Evolutionary conservation across 2,329 filamentous ascomycete species (phyloP).

Genomic region (Claviceps sp.): DNA sequence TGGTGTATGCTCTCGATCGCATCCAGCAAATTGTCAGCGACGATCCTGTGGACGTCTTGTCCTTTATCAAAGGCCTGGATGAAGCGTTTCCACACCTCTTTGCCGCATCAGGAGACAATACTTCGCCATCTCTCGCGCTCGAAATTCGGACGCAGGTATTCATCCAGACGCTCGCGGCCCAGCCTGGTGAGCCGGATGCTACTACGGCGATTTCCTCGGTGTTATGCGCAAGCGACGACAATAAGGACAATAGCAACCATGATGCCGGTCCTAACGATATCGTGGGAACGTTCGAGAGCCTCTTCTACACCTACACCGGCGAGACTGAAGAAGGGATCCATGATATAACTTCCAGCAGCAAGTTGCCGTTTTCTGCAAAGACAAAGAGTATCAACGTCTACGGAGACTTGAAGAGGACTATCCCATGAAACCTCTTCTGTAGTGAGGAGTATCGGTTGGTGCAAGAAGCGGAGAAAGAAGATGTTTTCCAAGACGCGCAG

Average conservation of each 20-base stretch:
- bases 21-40: slow-evolving; percentile 9
- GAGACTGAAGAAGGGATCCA: background rate
- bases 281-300: slow-evolving; percentile 13
- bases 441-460: slow-evolving; percentile 7
- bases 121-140: slow-evolving; percentile 15
- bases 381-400: slow-evolving; percentile 6
- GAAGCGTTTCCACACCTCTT: slow-evolving; percentile 18
- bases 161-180: slow-evolving; percentile 15
- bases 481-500: background rate
- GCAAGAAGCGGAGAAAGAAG: background rate
- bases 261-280: slow-evolving; percentile 5
- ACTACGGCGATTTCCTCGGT: slow-evolving; percentile 13
- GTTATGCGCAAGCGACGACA: slow-evolving; percentile 15
- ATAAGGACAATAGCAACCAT: background rate
- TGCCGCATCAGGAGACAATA: slow-evolving; percentile 7
- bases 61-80: slow-evolving; percentile 20
- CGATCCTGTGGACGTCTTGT: slow-evolving; percentile 7
- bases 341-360: background rate
- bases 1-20: slow-evolving; percentile 20
- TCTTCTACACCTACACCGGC: slow-evolving; percentile 7
- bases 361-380: background rate
- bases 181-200: slow-evolving; percentile 5
- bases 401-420: slow-evolving; percentile 9
- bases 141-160: slow-evolving; percentile 23
- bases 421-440: slow-evolving; percentile 3